Base-by-base conservation (phyloP, 1,284 basidiomycete genomes). In the Ganoderma resinaceum region DNA sequence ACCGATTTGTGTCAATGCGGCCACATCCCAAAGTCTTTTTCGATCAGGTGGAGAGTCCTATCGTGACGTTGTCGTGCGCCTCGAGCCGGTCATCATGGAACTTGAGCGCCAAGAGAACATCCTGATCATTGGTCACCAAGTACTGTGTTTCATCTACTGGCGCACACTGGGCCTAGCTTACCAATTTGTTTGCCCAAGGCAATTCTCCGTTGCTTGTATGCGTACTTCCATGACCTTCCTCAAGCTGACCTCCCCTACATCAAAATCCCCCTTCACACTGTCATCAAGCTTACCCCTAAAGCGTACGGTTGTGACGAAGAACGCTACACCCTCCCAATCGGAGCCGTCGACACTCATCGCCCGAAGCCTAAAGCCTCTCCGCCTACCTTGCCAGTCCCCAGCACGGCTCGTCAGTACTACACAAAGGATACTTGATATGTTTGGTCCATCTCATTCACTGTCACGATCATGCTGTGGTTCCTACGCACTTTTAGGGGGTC, bases 61-160 rank as follows among this genome's bases (percentile, higher is more conserved):
- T 79, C 89, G 96, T 31, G 96, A 98, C 78, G 95, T 97, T 11
- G 96, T 99, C n/a, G 91, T 96, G 7, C 90, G 97, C 37, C 85
- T 99, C 33, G 98, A 99, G 79, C 98, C 98, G 16, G 94, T 99
- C 64, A 99, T 99, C 75, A 99, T 99, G 95, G 98, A 99, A 81
- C 88, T 99, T 23, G 98, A 99, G 80, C 85, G 98, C 64, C 97
- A 98, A 80, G 94, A 97, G 79, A 98, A 99, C 77, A 97, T 99
- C 70, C 83, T 99, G 43, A 95, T 99, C 74, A 93, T 99, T 63
- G 96, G 97, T 1, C 98, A 99, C 81, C 96, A 98, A 83, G 92
- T 91, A 57, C 74, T 31, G 38, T 29, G 1, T 37, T 33, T 31
- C 26, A 42, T 61, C n/a, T 18, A 26, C 3, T 1, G 38, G 2